Conservation (phyloP, 2,329 filamentous ascomycete genomes). For the Teratosphaeria gauchensis region DNA sequence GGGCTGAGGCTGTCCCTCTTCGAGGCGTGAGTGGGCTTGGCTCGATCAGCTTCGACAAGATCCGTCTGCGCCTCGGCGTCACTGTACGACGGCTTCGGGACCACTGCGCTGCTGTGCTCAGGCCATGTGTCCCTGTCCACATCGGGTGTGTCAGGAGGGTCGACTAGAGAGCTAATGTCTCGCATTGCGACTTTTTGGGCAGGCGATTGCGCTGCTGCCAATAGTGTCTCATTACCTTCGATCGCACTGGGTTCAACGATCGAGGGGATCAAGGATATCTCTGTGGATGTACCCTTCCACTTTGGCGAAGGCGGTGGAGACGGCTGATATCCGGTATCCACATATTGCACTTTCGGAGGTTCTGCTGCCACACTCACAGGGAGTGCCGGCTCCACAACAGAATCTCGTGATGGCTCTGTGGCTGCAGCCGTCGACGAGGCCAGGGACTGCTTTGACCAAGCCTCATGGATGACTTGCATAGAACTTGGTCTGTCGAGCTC, state of each 20-base stretch:
- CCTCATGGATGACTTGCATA: not conserved
- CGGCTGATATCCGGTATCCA: slow-evolving; percentile 69
- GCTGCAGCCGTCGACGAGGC: not conserved
- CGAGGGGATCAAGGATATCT: slow-evolving; percentile 7
- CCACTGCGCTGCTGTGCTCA: slow-evolving; percentile 7
- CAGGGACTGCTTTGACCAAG: not conserved
- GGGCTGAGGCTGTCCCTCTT: slow-evolving; percentile 23
- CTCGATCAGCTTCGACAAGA: slow-evolving; percentile 9
- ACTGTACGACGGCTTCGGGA: slow-evolving; percentile 16
- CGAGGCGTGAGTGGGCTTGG: slow-evolving; percentile 15
- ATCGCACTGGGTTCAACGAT: slow-evolving; percentile 9
- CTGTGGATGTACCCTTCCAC: slow-evolving; percentile 12
- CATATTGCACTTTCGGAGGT: slow-evolving; percentile 44
- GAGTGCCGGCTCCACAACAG: not conserved
- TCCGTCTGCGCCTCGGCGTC: slow-evolving; percentile 27
- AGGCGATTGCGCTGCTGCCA: not conserved
- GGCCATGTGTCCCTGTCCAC: slow-evolving; percentile 21
- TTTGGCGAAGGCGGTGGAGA: slow-evolving; percentile 71
- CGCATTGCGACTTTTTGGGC: slow-evolving; percentile 4
- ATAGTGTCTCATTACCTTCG: slow-evolving; percentile 1
- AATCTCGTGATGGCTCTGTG: not conserved
- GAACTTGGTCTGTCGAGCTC: slow-evolving; percentile 1
- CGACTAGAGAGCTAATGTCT: slow-evolving; percentile 38
- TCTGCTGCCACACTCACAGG: not conserved
- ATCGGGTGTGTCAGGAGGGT: slow-evolving; percentile 56